A percentile compares a stretch with the other conserved stretches of the same genome.
Evolutionary conservation across 345 rosid species (phyloP).

Genomic region (Crucihimalaya himalaica): DNA sequence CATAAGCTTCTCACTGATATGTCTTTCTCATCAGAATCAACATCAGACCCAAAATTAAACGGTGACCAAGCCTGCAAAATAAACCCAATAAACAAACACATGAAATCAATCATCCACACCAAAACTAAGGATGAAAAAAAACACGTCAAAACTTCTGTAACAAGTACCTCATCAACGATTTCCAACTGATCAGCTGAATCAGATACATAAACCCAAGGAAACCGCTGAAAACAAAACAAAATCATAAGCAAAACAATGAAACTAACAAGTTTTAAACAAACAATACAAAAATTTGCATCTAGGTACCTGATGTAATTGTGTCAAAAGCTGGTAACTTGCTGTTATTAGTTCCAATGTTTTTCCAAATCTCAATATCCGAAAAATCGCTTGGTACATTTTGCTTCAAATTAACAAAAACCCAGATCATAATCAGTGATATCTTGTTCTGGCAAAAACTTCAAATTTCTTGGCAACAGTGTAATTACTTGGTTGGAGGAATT

Average conservation of each 20-base stretch:
- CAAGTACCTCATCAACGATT: conserved; percentile 57
- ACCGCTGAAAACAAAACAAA: conserved; percentile 42
- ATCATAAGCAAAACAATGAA: conserved; percentile 5
- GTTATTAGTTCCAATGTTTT: conserved; percentile 64
- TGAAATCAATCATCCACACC: conserved; percentile 18
- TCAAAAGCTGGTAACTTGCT: conserved; percentile 73
- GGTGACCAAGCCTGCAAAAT: conserved; percentile 69
- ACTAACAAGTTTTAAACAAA: neutral
- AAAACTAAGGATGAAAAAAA: conserved; percentile 17
- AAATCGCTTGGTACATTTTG: conserved; percentile 74
- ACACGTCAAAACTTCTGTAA: neutral
- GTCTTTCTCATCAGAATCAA: conserved; percentile 41
- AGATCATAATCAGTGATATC: neutral
- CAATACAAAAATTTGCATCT: neutral
- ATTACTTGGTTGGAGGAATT: conserved; percentile 65
- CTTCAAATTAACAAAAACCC: conserved; percentile 35
- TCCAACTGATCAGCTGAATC: conserved; percentile 41
- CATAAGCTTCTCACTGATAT: conserved; percentile 42
- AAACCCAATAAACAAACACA: conserved; percentile 11
- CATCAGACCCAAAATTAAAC: conserved; percentile 51
- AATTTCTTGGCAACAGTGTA: neutral
- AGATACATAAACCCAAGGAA: conserved; percentile 49
- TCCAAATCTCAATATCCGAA: conserved; percentile 61
- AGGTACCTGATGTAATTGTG: conserved; percentile 62
- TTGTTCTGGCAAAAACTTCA: neutral